These are phyloP conservation scores for Mariannaea elegans DNA, from an alignment of 2,329 filamentous ascomycete species.

Conservation along the genomic window DNA sequence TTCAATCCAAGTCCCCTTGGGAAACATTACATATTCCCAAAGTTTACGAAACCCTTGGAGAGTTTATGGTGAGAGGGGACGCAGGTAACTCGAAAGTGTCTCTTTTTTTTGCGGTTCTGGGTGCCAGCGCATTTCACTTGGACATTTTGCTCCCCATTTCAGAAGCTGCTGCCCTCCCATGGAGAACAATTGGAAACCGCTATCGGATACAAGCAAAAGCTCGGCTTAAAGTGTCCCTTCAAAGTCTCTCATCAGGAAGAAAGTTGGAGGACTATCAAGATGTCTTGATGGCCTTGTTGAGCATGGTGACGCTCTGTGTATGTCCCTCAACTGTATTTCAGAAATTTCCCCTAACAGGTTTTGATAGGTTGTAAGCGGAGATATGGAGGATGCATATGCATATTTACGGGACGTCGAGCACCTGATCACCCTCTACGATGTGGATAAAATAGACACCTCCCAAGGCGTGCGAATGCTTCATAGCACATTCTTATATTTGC, in stretches of 20 bases:
- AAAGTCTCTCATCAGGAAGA: slow-evolving; percentile 1
- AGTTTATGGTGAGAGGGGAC: slow-evolving; percentile 13
- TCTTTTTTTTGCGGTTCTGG: slow-evolving; percentile 6
- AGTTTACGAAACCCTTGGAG: slow-evolving; percentile 11
- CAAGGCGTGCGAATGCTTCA: slow-evolving; percentile 4
- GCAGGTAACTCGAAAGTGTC: slow-evolving; percentile 14
- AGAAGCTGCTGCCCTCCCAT: background rate
- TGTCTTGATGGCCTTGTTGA: slow-evolving; percentile 14
- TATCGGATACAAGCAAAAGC: slow-evolving; percentile 5
- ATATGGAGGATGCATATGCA: slow-evolving; percentile 17
- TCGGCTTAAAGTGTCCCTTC: slow-evolving; percentile 2
- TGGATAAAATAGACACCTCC: background rate
- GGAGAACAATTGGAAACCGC: background rate
- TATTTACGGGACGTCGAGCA: slow-evolving; percentile 12
- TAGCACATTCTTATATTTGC: slow-evolving; percentile 14
- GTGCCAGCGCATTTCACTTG: slow-evolving; percentile 13
- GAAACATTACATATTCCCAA: slow-evolving; percentile 10
- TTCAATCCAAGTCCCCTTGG: slow-evolving; percentile 12
- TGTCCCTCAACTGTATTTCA: background rate
- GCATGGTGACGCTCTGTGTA: slow-evolving; percentile 19
- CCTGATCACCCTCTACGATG: slow-evolving; percentile 11
- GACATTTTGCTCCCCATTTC: slow-evolving; percentile 4
- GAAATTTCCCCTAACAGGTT: background rate
- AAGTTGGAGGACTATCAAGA: slow-evolving; percentile 15
- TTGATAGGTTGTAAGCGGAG: slow-evolving; percentile 15